A percentile compares a stretch with the other conserved stretches of the same genome.
Conservation (phyloP, 2,329 filamentous ascomycete species). For the Monilinia fructigena region DNA sequence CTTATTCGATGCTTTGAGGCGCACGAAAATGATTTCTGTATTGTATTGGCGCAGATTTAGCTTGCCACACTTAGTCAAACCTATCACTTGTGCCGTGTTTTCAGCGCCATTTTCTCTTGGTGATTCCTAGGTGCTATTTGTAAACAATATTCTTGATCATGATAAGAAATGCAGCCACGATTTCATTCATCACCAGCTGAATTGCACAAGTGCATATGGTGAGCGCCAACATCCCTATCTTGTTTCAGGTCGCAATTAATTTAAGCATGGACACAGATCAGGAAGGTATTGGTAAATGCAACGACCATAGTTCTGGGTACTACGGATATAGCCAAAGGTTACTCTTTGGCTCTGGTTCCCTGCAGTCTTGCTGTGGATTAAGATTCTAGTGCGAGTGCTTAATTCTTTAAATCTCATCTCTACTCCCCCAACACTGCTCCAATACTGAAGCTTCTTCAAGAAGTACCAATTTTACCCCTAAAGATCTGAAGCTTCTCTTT, state of each 20-base stretch:
- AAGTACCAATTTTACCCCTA: no score
- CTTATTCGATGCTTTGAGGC: background rate
- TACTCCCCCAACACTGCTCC: background rate
- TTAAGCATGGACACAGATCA: background rate
- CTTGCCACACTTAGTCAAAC: background rate
- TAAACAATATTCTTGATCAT: background rate
- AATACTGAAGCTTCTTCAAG: no score
- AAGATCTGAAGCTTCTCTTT: background rate
- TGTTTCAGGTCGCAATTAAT: background rate
- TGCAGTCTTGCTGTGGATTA: background rate
- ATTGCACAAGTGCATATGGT: background rate
- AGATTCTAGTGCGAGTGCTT: background rate
- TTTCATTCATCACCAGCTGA: background rate
- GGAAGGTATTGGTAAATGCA: background rate
- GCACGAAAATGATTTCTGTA: background rate
- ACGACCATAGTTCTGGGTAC: background rate
- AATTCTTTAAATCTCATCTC: background rate
- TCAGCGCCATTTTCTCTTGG: background rate
- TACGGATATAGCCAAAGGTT: background rate
- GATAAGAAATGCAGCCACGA: slow-evolving; percentile 4
- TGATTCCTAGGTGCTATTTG: background rate
- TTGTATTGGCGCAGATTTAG: background rate
- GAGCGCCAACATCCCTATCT: background rate
- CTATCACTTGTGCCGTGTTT: background rate
- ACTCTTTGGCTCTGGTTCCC: background rate